These are phyloP conservation scores for Aureobasidium sp. DNA, from an alignment of 2,329 filamentous ascomycete species.

Conservation along the genomic window DNA sequence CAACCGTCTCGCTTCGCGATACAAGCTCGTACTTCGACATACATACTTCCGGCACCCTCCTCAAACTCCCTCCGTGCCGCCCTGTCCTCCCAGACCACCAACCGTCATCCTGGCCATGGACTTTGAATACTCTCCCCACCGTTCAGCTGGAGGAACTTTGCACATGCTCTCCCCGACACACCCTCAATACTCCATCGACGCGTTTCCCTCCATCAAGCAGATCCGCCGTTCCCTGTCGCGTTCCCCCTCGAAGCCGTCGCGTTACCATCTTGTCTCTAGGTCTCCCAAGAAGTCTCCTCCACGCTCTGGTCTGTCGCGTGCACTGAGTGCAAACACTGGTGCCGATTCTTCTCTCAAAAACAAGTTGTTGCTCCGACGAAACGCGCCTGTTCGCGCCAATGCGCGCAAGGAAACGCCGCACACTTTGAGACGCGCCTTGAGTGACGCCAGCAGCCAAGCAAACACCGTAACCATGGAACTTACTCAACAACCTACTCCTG, in stretches of 20 bases:
- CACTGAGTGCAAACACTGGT: constrained; percentile 17
- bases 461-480: constrained; percentile 47
- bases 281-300: constrained; percentile 34
- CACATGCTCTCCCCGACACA: constrained; percentile 76
- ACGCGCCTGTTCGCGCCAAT: constrained; percentile 53
- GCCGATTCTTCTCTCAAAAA: constrained; percentile 12
- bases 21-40: background rate
- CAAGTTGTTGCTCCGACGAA: constrained; percentile 21
- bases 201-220: constrained; percentile 71
- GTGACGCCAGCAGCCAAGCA: constrained; percentile 58
- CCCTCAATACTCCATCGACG: constrained; percentile 59
- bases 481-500: constrained; percentile 30
- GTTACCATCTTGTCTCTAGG: constrained; percentile 53
- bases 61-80: constrained; percentile 1
- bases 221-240: constrained; percentile 80
- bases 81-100: background rate
- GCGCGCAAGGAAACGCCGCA: constrained; percentile 51
- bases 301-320: constrained; percentile 23
- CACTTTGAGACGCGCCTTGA: constrained; percentile 69
- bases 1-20: constrained; percentile 10
- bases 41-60: background rate
- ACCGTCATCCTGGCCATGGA: constrained; percentile 30
- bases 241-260: constrained; percentile 74
- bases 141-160: constrained; percentile 60
- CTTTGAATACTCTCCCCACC: constrained; percentile 42